These are phyloP conservation scores for Wickerhamomyces chambardii DNA, from an alignment of 805 yeast genomes.

Conservation along the genomic window DNA sequence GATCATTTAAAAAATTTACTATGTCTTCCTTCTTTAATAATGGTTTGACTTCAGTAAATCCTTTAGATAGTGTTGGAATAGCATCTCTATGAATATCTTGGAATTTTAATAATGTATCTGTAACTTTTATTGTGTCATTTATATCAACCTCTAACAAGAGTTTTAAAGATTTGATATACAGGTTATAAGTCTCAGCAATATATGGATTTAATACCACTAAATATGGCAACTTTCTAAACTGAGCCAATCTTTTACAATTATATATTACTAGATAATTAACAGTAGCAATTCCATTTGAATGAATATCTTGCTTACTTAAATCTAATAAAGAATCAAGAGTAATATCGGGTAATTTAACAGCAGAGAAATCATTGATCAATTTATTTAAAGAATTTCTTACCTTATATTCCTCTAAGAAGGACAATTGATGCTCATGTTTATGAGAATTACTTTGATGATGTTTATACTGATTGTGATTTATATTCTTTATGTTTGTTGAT, in stretches of 20 bases:
- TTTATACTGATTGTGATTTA: no score
- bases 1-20: conserved; percentile 60
- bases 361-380: conserved; percentile 48
- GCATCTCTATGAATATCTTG: conserved; percentile 80
- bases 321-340: conserved; percentile 41
- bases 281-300: conserved; percentile 37
- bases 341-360: conserved; percentile 41
- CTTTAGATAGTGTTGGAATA: conserved; percentile 71
- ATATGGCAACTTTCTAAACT: conserved; percentile 72
- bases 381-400: conserved; percentile 50
- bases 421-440: neutral
- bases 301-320: conserved; percentile 24
- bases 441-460: neutral
- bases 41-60: conserved; percentile 59
- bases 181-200: conserved; percentile 65
- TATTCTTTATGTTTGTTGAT: no score
- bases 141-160: conserved; percentile 39
- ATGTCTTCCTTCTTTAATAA: conserved; percentile 39
- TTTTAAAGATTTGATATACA: conserved; percentile 64
- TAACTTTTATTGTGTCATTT: conserved; percentile 34
- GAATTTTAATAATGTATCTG: conserved; percentile 44
- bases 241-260: conserved; percentile 63
- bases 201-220: conserved; percentile 82
- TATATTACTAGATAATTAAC: conserved; percentile 45
- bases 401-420: conserved; percentile 44